Base-by-base conservation (phyloP, 805 yeast genomes). In the Metschnikowia peoriensis region DNA sequence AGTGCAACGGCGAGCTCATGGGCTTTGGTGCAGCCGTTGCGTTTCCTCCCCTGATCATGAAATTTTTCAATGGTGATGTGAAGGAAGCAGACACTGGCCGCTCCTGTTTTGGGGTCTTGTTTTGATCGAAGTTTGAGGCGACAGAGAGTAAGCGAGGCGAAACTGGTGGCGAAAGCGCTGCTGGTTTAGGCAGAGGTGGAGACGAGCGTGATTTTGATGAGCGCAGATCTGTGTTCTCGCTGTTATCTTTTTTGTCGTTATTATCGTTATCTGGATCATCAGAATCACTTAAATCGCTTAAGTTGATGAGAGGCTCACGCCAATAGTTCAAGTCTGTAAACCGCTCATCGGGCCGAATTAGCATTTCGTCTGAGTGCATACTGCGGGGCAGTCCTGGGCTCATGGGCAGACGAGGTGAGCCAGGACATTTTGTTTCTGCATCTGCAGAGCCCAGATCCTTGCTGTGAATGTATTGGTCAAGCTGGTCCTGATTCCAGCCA, bases 251-350 rank as follows among this genome's bases (percentile, higher is more conserved):
- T 3, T 32, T 9, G 35, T 3, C 10, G 14, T 12, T 32, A 4
- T 32, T 32, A 32, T 32, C 68, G 16, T 44, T 57, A 17, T 66
- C 69, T 28, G 57, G 60, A 52, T 75, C 65, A 54, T 80, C 82
- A 12, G 74, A 64, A 49, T 83, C 89, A 44, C 84, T 79, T 42
- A 82, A 71, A 51, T 84, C 88, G 52, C 81, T 80, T 27, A 87
- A 62, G 54, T 84, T 83, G 4, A 79, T 71, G 28, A 92, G 62
- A 1, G 97, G 96, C 48, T 85, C 93, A 57, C 96, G 76, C 99
- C 99, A 94, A 67, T 80, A 94, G 64, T 88, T 92, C 42, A 88
- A 88, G 69, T 94, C 99, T 7, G 89, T 88, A 66, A 75, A 94
- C 56, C 81, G 82, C 57, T 84, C 86, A 49, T 81, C 85, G 1